phyloP scores from a whole-genome alignment of 768 basidiomycete genomes.

The Kondoa malvinella region DNA sequence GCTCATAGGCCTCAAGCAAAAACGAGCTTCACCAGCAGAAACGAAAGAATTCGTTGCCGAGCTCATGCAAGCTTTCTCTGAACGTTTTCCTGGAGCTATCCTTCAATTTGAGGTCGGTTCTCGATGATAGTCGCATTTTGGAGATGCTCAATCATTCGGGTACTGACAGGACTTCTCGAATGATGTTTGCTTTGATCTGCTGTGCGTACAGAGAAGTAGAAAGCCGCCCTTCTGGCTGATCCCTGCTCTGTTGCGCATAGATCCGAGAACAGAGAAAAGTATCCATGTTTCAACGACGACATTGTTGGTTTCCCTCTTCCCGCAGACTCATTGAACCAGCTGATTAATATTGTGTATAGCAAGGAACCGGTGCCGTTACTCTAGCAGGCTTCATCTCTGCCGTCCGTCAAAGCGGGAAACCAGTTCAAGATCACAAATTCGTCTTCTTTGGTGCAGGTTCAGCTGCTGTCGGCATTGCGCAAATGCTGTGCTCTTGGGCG shows the following conservation, averaged over 20 bases:
- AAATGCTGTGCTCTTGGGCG: conserved; percentile 65
- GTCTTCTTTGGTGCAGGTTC: conserved; percentile 86
- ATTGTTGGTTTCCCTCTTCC: conserved; percentile 7
- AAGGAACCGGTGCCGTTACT: conserved; percentile 79
- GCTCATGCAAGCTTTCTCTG: conserved; percentile 68
- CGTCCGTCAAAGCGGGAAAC: conserved; percentile 15
- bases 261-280: conserved; percentile 53
- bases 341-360: neutral
- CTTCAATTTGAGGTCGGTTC: conserved; percentile 50
- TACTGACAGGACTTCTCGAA: conserved; percentile 1
- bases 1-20: conserved; percentile 44
- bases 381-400: conserved; percentile 76
- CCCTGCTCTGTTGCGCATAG: conserved; percentile 43
- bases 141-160: neutral
- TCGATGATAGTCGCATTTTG: neutral
- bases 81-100: conserved; percentile 59
- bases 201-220: neutral
- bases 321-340: neutral
- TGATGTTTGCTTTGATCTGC: conserved; percentile 6
- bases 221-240: neutral
- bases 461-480: conserved; percentile 80
- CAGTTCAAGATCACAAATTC: conserved; percentile 59
- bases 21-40: conserved; percentile 46
- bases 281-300: conserved; percentile 28
- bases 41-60: conserved; percentile 67